Conservation (phyloP, 2,329 filamentous ascomycete species). For the Cercospora sesami region DNA sequence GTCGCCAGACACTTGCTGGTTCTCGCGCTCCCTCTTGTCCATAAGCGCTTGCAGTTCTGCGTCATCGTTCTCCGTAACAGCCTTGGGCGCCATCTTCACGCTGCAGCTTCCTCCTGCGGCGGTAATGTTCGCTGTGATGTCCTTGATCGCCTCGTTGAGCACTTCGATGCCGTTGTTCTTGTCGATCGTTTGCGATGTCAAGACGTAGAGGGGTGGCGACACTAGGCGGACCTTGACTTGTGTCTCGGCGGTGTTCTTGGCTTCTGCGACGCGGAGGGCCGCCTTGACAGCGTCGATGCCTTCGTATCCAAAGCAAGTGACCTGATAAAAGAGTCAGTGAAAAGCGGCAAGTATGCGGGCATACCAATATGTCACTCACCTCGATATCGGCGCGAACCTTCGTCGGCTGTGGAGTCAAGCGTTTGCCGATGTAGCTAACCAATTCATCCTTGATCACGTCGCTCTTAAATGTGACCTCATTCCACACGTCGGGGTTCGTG, state of each 20-base stretch:
- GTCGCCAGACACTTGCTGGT: slow-evolving; percentile 95
- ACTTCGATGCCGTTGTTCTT: slow-evolving; percentile 82
- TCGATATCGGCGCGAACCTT: slow-evolving; percentile 98
- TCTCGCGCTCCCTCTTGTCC: slow-evolving; percentile 98
- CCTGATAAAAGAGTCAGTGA: slow-evolving; percentile 17
- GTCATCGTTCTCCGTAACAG: slow-evolving; percentile 97
- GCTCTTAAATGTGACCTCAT: slow-evolving; percentile 84
- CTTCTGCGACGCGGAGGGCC: slow-evolving; percentile 86
- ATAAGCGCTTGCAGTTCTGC: slow-evolving; percentile 95
- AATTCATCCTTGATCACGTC: slow-evolving; percentile 84
- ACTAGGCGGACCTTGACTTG: slow-evolving; percentile 98
- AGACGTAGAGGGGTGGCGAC: slow-evolving; percentile 93
- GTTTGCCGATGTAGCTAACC: slow-evolving; percentile 93
- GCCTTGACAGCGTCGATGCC: slow-evolving; percentile 98
- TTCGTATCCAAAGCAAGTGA: slow-evolving; percentile 87
- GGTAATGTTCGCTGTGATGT: slow-evolving; percentile 79
- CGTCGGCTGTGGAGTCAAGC: slow-evolving; percentile 94
- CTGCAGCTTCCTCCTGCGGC: slow-evolving; percentile 74
- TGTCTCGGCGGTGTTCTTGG: slow-evolving; percentile 84
- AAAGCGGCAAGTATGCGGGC: neutral
- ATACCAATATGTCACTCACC: slow-evolving; percentile 40
- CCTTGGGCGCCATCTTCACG: slow-evolving; percentile 99
- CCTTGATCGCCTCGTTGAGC: slow-evolving; percentile 84
- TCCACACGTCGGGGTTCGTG: slow-evolving; percentile 96
- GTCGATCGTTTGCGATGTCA: slow-evolving; percentile 93